Base-by-base conservation (phyloP, 2,329 filamentous ascomycete genomes). In the Calonectria hongkongensis region DNA sequence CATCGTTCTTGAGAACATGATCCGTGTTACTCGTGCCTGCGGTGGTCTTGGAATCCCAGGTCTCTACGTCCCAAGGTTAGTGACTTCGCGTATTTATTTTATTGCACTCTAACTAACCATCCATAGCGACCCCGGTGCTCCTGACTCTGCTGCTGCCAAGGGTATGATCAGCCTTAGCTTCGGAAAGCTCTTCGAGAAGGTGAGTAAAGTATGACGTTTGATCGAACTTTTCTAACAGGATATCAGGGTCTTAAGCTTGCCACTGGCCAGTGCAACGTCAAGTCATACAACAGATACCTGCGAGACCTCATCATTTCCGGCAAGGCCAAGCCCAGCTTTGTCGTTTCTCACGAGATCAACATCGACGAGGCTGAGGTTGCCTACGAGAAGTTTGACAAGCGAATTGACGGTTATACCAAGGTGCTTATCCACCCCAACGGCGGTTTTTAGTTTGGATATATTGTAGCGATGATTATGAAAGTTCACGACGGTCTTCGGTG, bases 101-200 rank as follows among this genome's bases (percentile, higher is more conserved):
- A 63, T 12, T n/a, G 65, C 1, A 2, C 5, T 2, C 2, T 5
- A 13, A 48, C 9, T 67, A 27, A 48, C 8, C 33, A 84, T 69
- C 86, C 1, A 85, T 8, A 83, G 82, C 28, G 90, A 93, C 73
- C 92, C 92, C 16, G 91, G 92, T 58, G 92, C 91, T 39, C 88
- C 90, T 2, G 91, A 93, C 73, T 87, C 86, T 66, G 88, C 90
- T 51, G 86, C 88, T 21, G 89, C 87, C n/a, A 91, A 92, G 77
- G 92, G 92, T 0, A 89, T 92, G 86, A 89, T 93, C 67, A 85
- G 90, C 73, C 84, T 93, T 33, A 91, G 88, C 67, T 93, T 93
- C 76, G 91, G 92, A 69, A 93, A 93, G 81, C 84, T 93, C 0
- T 93, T 93, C 76, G 91, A 93, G 76, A 93, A 93, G 87, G 90